Evolutionary conservation across 305 asterid species (phyloP), one percentile per base, ranked within the genome.

Genomic region (Fraxinus sp.): DNA sequence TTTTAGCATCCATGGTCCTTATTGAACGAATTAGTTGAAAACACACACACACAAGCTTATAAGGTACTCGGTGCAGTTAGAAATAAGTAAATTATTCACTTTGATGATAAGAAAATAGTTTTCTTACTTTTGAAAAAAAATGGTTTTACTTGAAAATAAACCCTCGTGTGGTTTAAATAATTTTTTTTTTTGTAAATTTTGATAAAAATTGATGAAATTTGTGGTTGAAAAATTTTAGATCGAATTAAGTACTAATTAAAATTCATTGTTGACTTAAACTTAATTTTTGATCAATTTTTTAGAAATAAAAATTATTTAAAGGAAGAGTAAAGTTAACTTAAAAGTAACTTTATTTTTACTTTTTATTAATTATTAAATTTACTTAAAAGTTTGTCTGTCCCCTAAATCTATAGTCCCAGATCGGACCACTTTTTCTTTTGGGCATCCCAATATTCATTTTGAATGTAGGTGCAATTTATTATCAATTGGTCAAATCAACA

Each of bases 391-490:
- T 16, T 52, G 22, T 52, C 22, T 5, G 62, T 52, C 8, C 4
- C 62, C 62, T 52, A 14, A 14, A 52, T 84, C 39, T 43, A 16
- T 64, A 28, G 80, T 8, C 24, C 0, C 73, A 13, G 22, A 62
- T 3, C 24, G 77, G 35, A 10, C 37, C 37, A 26, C 36, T 26
- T 18, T 24, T 36, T 32, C 73, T 28, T 43, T 22, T 79, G 72
- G 75, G 52, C 83, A 75, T 76, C 79, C 81, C 81, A 32, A 80
- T 64, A 57, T 76, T 76, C 82, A 35, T 59, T 22, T 1, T 71
- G 28, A 22, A 1, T 66, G 59, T 20, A 11, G 39, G 36, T 24
- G 71, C 49, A 55, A 77, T 52, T 81, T 46, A 2, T 10, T 22
- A 64, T 66, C 35, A 26, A 11, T 9, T 11, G 33, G 37, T 66